Percentiles rank a stretch among this genome's conserved stretches.
These are phyloP conservation scores for Hortiboletus campestris DNA, from an alignment of 768 basidiomycete species.

Conservation along the genomic window DNA sequence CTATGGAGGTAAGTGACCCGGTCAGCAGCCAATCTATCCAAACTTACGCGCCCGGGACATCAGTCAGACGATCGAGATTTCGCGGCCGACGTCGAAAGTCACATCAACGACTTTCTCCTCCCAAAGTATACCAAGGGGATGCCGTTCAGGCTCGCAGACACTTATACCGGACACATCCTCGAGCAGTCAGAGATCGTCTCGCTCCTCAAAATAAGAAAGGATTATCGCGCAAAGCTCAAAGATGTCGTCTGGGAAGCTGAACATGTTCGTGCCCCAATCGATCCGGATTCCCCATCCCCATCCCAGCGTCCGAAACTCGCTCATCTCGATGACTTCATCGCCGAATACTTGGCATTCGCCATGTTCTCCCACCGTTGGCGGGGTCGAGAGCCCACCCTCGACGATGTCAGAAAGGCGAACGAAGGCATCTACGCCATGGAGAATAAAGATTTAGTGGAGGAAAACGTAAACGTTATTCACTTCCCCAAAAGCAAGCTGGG, in stretches of 20 bases:
- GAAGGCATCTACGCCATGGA: slow-evolving; percentile 21
- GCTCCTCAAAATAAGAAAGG: slow-evolving; percentile 15
- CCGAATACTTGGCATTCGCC: slow-evolving; percentile 22
- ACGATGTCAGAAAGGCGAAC: slow-evolving; percentile 13
- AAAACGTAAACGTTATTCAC: not conserved
- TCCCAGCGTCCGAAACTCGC: not conserved
- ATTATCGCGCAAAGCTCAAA: slow-evolving; percentile 6
- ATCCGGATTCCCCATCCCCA: not conserved
- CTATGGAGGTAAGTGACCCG: slow-evolving; percentile 6
- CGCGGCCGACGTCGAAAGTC: slow-evolving; percentile 8
- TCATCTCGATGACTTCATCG: slow-evolving; percentile 12
- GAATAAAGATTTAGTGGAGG: not conserved
- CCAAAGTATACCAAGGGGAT: slow-evolving; percentile 13
- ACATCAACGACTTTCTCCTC: slow-evolving; percentile 16
- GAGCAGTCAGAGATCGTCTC: slow-evolving; percentile 14
- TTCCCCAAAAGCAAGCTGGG: not conserved
- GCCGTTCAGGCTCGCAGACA: slow-evolving; percentile 26
- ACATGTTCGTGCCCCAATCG: not conserved
- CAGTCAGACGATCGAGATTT: slow-evolving; percentile 7
- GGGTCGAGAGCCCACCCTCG: slow-evolving; percentile 13
- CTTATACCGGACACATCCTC: slow-evolving; percentile 26
- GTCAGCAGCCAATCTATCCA: not conserved
- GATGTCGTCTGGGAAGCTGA: slow-evolving; percentile 4
- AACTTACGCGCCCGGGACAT: not conserved
- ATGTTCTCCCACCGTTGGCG: slow-evolving; percentile 31